Evolutionary conservation across 805 yeast species (phyloP), one percentile per base, ranked within the genome.

Genomic region (Candida dendrica): DNA sequence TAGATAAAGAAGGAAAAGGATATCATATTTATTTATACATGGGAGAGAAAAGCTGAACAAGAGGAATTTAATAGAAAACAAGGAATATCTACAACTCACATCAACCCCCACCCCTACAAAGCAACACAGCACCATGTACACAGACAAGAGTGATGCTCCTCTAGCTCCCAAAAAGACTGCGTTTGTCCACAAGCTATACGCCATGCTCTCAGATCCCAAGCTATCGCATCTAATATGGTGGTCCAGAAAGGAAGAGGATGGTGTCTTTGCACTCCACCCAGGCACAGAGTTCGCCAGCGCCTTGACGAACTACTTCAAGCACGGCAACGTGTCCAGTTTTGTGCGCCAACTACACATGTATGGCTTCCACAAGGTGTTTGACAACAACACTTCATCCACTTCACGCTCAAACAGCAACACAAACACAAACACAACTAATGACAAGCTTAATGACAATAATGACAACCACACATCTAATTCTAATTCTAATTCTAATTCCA

Each of bases 261-360:
- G 75, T 43, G 77, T 83, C 1, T 81, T 81, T 65, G 81, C 83
- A 1, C 55, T 81, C n/a, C 68, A 71, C 36, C 86, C 87, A 0
- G 79, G 80, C 15, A 68, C 77, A 24, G 83, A 78, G 47, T 81
- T 81, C 58, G 77, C 83, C 10, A 64, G 66, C 33, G 75, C 76
- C 1, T 58, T 84, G 39, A 78, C 84, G n/a, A 70, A 71, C 37
- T 89, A 85, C 60, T 90, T 91, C 70, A 91, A 91, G 60, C 97
- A 90, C 65, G 95, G 95, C 3, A 91, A 91, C 58, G 88, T 90
- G 24, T 88, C 95, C 19, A 81, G 91, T 46, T 91, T 91, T 66
- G 96, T 91, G 30, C 77, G 97, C 37, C 97, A 91, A 63, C 68
- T 90, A 37, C 95, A 91, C 67, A 91, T 90, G 97, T 89, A 89